Conservation (phyloP, 1,284 basidiomycete genomes). For the Rhodotorula sp. region DNA sequence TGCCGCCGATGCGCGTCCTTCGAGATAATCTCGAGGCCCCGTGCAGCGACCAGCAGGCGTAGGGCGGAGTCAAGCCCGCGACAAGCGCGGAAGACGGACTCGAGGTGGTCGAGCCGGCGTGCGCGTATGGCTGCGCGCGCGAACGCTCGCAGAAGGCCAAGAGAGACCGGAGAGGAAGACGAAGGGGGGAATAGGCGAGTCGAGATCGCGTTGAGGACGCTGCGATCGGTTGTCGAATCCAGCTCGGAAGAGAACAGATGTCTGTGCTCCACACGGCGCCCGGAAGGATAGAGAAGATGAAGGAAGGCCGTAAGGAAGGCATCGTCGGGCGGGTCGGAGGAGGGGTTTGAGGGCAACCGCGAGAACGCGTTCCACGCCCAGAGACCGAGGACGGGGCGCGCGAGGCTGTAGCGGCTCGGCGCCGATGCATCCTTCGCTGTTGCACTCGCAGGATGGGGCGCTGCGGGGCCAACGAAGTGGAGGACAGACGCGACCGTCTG, state of each 20-base stretch:
- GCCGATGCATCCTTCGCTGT: not conserved
- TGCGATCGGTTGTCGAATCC: not conserved
- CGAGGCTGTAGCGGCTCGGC: not conserved
- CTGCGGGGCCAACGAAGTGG: not conserved
- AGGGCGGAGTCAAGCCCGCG: not conserved
- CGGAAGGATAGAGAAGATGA: not conserved
- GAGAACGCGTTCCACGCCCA: slow-evolving; percentile 5
- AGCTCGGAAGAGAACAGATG: not conserved
- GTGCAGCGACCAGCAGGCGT: not conserved
- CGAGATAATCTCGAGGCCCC: slow-evolving; percentile 4
- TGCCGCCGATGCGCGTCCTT: not conserved
- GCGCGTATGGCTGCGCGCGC: slow-evolving; percentile 13
- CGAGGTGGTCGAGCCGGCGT: slow-evolving; percentile 14
- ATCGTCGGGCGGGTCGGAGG: not conserved
- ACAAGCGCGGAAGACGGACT: not conserved
- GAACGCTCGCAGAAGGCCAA: not conserved
- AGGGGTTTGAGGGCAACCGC: not conserved
- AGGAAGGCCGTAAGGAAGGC: slow-evolving; percentile 8
- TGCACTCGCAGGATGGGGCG: not conserved
- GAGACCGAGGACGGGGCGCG: not conserved
- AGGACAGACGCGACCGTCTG: slow-evolving; percentile 12
- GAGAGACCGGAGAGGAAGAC: not conserved
- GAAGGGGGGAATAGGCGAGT: not conserved
- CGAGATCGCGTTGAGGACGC: slow-evolving; percentile 5
- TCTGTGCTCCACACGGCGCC: not conserved